Base-by-base conservation (phyloP, 2,329 filamentous ascomycete genomes). In the Penicillium capsulatum region DNA sequence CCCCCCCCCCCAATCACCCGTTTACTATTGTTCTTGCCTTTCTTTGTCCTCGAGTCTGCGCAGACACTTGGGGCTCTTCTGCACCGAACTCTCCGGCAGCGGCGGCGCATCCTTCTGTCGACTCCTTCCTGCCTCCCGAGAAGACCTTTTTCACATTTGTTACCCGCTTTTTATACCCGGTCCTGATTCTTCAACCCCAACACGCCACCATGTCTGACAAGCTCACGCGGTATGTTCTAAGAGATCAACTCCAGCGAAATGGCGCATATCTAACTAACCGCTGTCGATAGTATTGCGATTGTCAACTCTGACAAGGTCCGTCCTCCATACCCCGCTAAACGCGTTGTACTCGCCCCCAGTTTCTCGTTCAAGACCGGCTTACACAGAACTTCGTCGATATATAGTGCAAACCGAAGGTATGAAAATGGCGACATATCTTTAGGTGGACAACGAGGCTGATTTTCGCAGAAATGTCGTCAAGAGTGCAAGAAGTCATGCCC, bases 401-500 rank as follows among this genome's bases (percentile, higher is more conserved):
- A 69, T 62, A 90, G 85, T 91, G 86, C 78, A 92, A 92, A 67
- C 86, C 86, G 44, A 91, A 90, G 79, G 84, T 86, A 75, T 59
- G 67, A 53, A 35, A 39, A 13, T 6, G 7, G 27, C 29, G 3
- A 6, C 26, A 28, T 10, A 14, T 3, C 2, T 29, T 3, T 13
- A 16, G 8, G 22, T 4, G n/a, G 17, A 46, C 38, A 42, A 61
- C 63, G 42, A 60, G 5, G 26, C 26, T 28, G 26, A 28, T 28
- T 45, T 7, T 34, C 55, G 52, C 60, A 90, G 85, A 97, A 97
- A 88, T 97, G 92, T 70, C 83, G 91, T 55, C 91, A 96, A 74
- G 92, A 98, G 71, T 98, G 92, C 79, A 97, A 97, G 70, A 97
- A 97, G 69, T 91, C 90, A 19, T 98, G 92, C 68, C 89, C 94